Conservation (phyloP, 2,329 filamentous ascomycete genomes). For the Calycina herbarum region DNA sequence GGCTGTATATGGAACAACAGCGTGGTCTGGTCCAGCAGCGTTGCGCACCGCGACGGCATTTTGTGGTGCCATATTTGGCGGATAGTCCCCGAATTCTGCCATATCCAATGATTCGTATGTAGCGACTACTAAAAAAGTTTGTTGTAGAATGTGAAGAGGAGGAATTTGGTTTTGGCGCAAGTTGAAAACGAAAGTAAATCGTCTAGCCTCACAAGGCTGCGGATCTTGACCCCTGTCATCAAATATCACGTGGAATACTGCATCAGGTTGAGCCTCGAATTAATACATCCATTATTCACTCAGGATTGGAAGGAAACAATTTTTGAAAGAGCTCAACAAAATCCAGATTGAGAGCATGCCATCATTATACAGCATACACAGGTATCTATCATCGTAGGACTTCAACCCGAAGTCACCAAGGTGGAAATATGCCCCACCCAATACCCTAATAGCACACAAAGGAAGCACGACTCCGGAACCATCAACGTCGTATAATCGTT, state of each 20-base stretch:
- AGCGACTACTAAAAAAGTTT: not conserved
- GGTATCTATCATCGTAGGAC: slow-evolving; percentile 32
- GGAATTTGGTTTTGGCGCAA: not conserved
- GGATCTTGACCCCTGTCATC: not conserved
- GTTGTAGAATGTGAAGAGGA: not conserved
- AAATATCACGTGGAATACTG: not conserved
- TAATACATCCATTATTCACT: not conserved
- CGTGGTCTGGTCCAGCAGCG: slow-evolving; percentile 56
- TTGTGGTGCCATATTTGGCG: slow-evolving; percentile 65
- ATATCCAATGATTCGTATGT: slow-evolving; percentile 41
- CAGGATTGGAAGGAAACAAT: not conserved
- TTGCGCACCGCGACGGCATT: slow-evolving; percentile 63
- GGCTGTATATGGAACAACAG: slow-evolving; percentile 66
- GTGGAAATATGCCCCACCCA: slow-evolving; percentile 20
- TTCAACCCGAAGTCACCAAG: slow-evolving; percentile 22
- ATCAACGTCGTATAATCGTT: slow-evolving; percentile 29
- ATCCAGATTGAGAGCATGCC: slow-evolving; percentile 27
- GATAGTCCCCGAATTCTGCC: slow-evolving; percentile 63
- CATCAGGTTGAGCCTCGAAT: too few species aligned
- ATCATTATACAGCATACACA: slow-evolving; percentile 24
- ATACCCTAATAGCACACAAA: slow-evolving; percentile 19
- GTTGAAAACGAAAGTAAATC: not conserved
- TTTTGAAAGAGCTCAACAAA: not conserved
- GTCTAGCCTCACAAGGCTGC: not conserved
- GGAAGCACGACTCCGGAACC: slow-evolving; percentile 28